Base-by-base conservation (phyloP, 2,329 filamentous ascomycete genomes). In the Parastagonospora nodorum region DNA sequence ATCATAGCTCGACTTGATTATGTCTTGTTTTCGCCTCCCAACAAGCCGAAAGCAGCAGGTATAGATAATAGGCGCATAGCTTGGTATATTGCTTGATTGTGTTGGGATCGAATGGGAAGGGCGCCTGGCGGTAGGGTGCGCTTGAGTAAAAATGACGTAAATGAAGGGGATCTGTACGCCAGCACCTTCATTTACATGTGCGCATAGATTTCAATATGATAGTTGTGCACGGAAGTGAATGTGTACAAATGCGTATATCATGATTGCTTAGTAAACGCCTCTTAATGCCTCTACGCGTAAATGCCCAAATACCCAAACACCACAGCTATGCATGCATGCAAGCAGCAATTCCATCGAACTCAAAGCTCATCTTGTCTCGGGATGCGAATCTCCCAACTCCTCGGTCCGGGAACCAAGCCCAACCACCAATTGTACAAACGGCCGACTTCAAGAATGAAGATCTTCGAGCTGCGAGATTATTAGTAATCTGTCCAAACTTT, bases 401-500 rank as follows among this genome's bases (percentile, higher is more conserved):
- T 75, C 15, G 81, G 80, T 24, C 78, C 76, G 4, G 86, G 79
- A 11, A 83, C 82, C 50, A 84, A 68, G n/a, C 86, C 86, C 35
- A 88, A 71, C 80, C 84, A 89, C 66, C 77, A 87, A 45, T 82
- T 78, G 77, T 82, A 88, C 27, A 84, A 58, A 33, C 85, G 78
- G 24, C 74, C 75, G 6, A 78, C 48, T 66, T 88, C 86, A 4
- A 81, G 70, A 24, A 81, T 59, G 12, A 78, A 54, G 37, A 88
- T 84, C 45, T 78, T 74, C 46, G 75, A 77, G 41, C 82, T 84
- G 51, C 30, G 31, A 29, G 30, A 14, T 28, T 36, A 33, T 65
- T 56, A 66, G 55, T 35, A 8, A 28, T 27, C 49, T 0, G 30
- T n/a, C 1, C 0, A 30, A 5, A 4, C 43, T 32, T 5, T 10